Evolutionary conservation across 2,329 filamentous ascomycete genomes (phyloP), one percentile per base, ranked within the genome.

Genomic region (Emmonsia crescens): DNA sequence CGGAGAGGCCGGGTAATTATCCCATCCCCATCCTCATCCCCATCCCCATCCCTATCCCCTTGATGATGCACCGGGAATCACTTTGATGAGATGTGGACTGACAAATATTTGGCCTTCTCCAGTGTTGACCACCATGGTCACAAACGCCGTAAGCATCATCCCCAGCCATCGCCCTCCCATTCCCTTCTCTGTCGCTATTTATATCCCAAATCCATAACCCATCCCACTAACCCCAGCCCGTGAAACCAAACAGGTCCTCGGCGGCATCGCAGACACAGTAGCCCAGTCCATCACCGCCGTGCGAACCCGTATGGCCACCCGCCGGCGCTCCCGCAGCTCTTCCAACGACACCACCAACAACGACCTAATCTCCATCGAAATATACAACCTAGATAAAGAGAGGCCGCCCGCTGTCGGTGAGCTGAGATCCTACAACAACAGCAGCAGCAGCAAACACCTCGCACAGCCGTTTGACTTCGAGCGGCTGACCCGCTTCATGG

Each of bases 61-160:
- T 19, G 48, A n/a, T 9, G 19, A 21, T 56, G n/a, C 19, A 52
- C 49, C 16, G 8, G 3, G 14, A 6, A 48, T 9, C 44, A 4
- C 21, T 24, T 24, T 48, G 21, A 48, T 24, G 21, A 48, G 44
- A 21, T 27, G 8, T n/a, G n/a, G 9, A n/a, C 44, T 48, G 5
- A 48, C 44, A 48, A 57, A 62, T 29, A 38, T 62, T 31, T 24
- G 54, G 62, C 36, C 29, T 33, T n/a, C 44, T 59, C 63, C 72
- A 89, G 89, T 99, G 49, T 84, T 99, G 70, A 99, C 94, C 65
- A 99, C 96, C 77, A 99, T 99, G 93, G 90, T 96, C 72, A 96
- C 93, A 74, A 99, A 99, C 79, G 89, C 94, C 67, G 88, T 88
- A 84, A 72, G 83, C 73, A 60, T 67, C 44, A 52, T 52, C 65